Base-by-base conservation (phyloP, 805 yeast genomes). In the Hanseniaspora singularis region DNA sequence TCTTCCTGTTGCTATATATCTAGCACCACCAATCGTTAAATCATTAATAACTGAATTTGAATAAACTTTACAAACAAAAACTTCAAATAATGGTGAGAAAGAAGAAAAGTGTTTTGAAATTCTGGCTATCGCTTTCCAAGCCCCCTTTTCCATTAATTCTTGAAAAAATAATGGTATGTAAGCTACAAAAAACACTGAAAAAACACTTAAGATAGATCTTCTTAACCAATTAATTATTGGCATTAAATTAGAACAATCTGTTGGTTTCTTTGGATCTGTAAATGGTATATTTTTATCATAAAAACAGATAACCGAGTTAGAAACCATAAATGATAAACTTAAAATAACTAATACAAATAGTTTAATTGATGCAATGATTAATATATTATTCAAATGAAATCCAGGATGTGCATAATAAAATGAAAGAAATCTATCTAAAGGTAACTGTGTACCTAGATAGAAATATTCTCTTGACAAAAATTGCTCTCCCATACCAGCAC, bases 401-500 rank as follows among this genome's bases (percentile, higher is more conserved):
- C 94, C 94, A 1, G 92, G 87, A 56, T 83, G 94, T 1, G 89
- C 94, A 59, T 80, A 83, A 62, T 77, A 83, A 61, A 83, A 82
- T 0, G 89, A 78, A 50, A 82, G 64, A 65, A 83, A 82, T 55
- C 92, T 68, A 57, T 83, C 92, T 51, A 82, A 64, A 2, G 89
- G 86, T 31, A 83, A 65, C 52, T 80, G 85, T 2, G 87, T 77
- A 1, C 88, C 82, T 51, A 83, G 67, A 57, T 82, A 81, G 61
- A 75, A 83, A 62, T 82, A 82, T 59, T 83, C 94, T 55, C 94
- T 70, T 3, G 89, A 81, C 49, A 83, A 68, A 75, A 81, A 77
- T 58, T 83, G 94, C 57, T 83, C 94, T 40, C 92, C 89, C 94
- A 83, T 83, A 50, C 92, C 94, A 46, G 92, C 85, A 39, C 94